Percentiles rank a stretch among this genome's conserved stretches.
Evolutionary conservation across 306 rosid genomes (phyloP).

Genomic region (Cercis canadensis): DNA sequence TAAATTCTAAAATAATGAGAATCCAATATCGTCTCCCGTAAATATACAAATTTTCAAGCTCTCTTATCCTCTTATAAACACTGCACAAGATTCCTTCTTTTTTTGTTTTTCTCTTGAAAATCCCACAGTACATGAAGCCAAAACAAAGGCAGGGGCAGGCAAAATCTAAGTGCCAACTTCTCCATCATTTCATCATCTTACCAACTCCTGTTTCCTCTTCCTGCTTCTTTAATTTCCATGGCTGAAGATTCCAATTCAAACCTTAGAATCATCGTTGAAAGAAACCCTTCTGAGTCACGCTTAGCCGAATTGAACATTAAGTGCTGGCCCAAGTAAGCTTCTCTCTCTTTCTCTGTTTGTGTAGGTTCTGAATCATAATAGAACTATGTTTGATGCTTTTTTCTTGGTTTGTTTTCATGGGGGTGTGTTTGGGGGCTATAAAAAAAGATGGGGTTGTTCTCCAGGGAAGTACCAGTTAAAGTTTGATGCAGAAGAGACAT

Average conservation of each 20-base stretch:
- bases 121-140: conserved; percentile 40
- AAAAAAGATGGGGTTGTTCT: conserved; percentile 92
- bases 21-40: not conserved
- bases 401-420: too few species aligned
- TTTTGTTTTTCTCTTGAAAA: conserved; percentile 10
- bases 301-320: conserved; percentile 77
- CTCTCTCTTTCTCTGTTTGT: not conserved
- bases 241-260: conserved; percentile 62
- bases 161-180: too few species aligned
- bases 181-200: too few species aligned
- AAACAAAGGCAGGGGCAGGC: not conserved
- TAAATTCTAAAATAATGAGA: conserved; percentile 33
- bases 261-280: conserved; percentile 75
- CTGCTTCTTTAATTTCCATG: conserved; percentile 47
- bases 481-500: conserved; percentile 94
- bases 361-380: not conserved
- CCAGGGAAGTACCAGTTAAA: conserved; percentile 92
- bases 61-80: conserved; percentile 40
- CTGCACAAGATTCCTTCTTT: conserved; percentile 56
- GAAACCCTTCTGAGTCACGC: conserved; percentile 81
- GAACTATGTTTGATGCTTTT: too few species aligned
- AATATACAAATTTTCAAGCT: conserved; percentile 3
- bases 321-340: conserved; percentile 91
- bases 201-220: not conserved
- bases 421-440: not conserved